These are phyloP conservation scores for Gymnopilus dilepis DNA, from an alignment of 768 basidiomycete species.

Conservation along the genomic window DNA sequence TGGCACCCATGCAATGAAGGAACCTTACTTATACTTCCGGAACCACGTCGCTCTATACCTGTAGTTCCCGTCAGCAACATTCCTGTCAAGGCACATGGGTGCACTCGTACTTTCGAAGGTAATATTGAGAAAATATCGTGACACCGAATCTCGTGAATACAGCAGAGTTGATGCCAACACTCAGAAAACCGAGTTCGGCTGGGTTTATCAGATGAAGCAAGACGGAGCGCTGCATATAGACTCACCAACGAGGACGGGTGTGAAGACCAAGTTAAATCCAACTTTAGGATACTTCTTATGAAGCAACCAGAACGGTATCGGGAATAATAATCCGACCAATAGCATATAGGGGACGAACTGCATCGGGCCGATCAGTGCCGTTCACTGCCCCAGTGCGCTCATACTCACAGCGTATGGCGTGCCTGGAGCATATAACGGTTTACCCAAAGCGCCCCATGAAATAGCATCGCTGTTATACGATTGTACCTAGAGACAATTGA, in stretches of 20 bases:
- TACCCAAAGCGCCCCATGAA: slow-evolving; percentile 60
- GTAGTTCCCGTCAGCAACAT: neutral
- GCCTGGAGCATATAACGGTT: slow-evolving; percentile 49
- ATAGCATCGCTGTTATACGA: slow-evolving; percentile 57
- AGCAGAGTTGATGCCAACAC: slow-evolving; percentile 58
- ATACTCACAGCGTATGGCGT: slow-evolving; percentile 46
- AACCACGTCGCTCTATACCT: slow-evolving; percentile 48
- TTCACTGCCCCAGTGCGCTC: slow-evolving; percentile 13
- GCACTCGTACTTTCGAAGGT: slow-evolving; percentile 35
- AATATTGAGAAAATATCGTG: slow-evolving; percentile 50
- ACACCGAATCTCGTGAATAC: slow-evolving; percentile 45
- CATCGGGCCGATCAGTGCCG: slow-evolving; percentile 15
- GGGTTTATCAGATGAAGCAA: neutral
- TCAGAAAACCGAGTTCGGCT: slow-evolving; percentile 45
- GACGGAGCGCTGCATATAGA: slow-evolving; percentile 32
- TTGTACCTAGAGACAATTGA: slow-evolving; percentile 35
- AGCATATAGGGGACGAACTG: slow-evolving; percentile 51
- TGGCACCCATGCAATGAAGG: neutral
- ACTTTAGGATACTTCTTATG: slow-evolving; percentile 52
- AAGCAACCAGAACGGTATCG: slow-evolving; percentile 56
- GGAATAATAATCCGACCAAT: slow-evolving; percentile 51
- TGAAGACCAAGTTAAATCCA: slow-evolving; percentile 50
- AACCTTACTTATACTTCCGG: slow-evolving; percentile 46
- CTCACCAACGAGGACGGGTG: slow-evolving; percentile 40
- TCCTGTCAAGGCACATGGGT: neutral